Evolutionary conservation across 257 asterid genomes (phyloP), one percentile per base, ranked within the genome.

Genomic region (Solanum corneliomulleri): DNA sequence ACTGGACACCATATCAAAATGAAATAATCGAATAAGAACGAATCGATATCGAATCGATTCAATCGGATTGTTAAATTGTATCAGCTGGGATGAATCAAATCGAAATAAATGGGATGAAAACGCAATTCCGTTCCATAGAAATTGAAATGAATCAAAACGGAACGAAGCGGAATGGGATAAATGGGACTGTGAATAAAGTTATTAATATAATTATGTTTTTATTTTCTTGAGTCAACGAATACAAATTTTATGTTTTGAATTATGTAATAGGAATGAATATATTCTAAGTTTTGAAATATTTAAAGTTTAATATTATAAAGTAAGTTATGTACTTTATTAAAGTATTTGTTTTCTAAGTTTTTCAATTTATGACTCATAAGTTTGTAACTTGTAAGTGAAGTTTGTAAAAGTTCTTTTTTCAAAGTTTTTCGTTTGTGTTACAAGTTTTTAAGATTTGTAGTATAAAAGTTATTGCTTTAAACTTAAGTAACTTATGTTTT

Each of bases 51-150:
- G 7, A 10, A 60, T 1, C 2, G 14, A 0, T 60, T 60, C 23
- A 7, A 62, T n/a, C 31, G 15, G 15, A 11, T 9, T 23, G 69
- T 62, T 62, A 14, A 60, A 7, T 9, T 4, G 7, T 60, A 23
- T 5, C 15, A 3, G 2, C 0, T 5, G 5, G 35, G 3, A 21
- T 23, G 29, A 62, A 23, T 4, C 12, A 1, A 14, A 58, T 9
- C 6, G 6, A 4, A 21, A 62, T n/a, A 23, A 62, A 15, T 62
- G 6, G 8, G 8, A 4, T 62, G 15, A n/a, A 62, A 23, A 23
- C 1, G 1, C 1, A 6, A 1, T 10, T 14, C 7, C 29, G 0
- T 60, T 14, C 29, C 29, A 4, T 62, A 62, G 27, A 23, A 0
- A 62, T 3, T 1, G 16, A 62, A n/a, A 23, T 4, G 13, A 9